Percentiles rank a stretch among this genome's conserved stretches.
Evolutionary conservation across 257 asterid genomes (phyloP).

Genomic region (Solanum rostratum): DNA sequence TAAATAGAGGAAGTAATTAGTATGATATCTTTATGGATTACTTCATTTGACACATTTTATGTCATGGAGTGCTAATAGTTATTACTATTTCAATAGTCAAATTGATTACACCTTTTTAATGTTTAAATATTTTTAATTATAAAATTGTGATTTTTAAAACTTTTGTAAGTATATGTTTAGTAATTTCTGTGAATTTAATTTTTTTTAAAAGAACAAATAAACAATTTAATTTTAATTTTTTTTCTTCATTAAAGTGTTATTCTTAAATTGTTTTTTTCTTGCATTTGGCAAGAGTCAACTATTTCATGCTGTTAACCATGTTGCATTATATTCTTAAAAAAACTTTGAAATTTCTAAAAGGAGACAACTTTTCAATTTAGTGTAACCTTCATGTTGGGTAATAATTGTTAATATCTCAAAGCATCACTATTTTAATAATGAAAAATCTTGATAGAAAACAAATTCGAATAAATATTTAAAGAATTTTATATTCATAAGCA

Average conservation of each 20-base stretch:
- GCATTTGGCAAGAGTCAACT: neutral
- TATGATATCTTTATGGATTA: neutral
- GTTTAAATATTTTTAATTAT: neutral
- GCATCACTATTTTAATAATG: neutral
- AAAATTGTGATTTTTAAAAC: neutral
- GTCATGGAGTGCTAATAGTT: neutral
- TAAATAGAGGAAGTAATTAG: too few relatives aligned
- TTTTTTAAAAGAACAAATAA: neutral
- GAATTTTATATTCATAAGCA: neutral
- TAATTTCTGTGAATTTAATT: neutral
- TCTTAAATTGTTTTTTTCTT: neutral
- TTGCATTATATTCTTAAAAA: neutral
- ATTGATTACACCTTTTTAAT: neutral
- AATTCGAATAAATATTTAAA: neutral
- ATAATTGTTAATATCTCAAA: neutral
- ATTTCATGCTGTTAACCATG: neutral
- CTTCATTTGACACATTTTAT: neutral
- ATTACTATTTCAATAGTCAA: neutral
- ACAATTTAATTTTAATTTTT: too few relatives aligned
- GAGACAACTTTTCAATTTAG: neutral
- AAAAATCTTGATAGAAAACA: neutral
- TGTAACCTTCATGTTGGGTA: neutral
- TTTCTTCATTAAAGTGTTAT: neutral
- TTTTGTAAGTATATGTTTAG: neutral
- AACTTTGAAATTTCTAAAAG: neutral